phyloP scores from a whole-genome alignment of 2,329 filamentous ascomycete species.

The Colletotrichum spinosum region DNA sequence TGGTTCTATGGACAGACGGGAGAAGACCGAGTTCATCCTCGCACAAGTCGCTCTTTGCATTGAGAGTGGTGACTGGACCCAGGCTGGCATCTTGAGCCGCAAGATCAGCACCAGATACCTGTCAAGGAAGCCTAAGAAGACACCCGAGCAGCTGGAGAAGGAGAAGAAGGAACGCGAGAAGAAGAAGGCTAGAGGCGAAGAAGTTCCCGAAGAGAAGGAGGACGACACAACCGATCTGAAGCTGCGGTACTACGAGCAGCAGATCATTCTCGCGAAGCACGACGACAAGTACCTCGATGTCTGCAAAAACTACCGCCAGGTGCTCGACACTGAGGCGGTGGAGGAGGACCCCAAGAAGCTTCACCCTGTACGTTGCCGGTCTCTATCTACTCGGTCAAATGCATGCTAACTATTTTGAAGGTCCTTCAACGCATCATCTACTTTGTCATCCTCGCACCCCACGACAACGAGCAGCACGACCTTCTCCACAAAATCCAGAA shows the following conservation, averaged over 20 bases:
- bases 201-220: conserved; percentile 80
- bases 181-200: conserved; percentile 82
- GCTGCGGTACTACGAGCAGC: conserved; percentile 95
- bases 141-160: conserved; percentile 88
- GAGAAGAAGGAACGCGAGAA: conserved; percentile 90
- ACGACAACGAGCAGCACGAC: conserved; percentile 99
- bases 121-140: conserved; percentile 90
- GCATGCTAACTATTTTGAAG: conserved; percentile 54
- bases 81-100: conserved; percentile 90
- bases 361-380: conserved; percentile 73
- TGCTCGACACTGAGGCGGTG: conserved; percentile 94
- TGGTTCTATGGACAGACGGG: conserved; percentile 94
- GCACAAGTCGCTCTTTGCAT: conserved; percentile 96
- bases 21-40: conserved; percentile 99
- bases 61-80: conserved; percentile 94
- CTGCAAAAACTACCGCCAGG: conserved; percentile 98
- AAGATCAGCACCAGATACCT: conserved; percentile 98
- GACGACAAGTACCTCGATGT: conserved; percentile 97
- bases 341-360: conserved; percentile 90
- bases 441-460: conserved; percentile 94
- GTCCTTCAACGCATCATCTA: conserved; percentile 95
- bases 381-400: not conserved
- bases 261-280: conserved; percentile 95
- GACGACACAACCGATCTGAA: conserved; percentile 98
- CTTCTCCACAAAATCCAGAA: conserved; percentile 92